These are phyloP conservation scores for Inonotus hispidus DNA, from an alignment of 1,284 basidiomycete genomes.

Conservation along the genomic window DNA sequence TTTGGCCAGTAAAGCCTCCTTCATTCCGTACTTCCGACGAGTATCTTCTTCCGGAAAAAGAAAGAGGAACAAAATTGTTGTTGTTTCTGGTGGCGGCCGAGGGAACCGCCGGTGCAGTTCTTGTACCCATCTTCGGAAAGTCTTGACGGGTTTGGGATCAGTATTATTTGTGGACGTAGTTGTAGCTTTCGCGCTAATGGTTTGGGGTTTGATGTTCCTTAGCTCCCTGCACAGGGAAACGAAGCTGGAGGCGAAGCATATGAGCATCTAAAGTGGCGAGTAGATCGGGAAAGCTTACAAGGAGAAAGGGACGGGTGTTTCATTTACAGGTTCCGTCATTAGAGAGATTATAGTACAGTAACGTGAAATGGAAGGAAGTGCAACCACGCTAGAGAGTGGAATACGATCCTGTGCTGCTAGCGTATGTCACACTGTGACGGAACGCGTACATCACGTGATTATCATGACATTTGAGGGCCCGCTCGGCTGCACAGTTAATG, in stretches of 20 bases:
- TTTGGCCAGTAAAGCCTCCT: constrained; percentile 60
- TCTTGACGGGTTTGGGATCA: constrained; percentile 31
- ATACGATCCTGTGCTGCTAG: neutral
- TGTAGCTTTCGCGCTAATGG: constrained; percentile 19
- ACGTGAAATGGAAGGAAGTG: neutral
- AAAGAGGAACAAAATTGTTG: constrained; percentile 57
- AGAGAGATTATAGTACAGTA: neutral
- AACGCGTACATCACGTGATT: neutral
- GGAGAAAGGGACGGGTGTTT: constrained; percentile 33
- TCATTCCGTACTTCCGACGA: constrained; percentile 65
- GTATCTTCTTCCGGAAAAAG: constrained; percentile 80
- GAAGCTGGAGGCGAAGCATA: constrained; percentile 32
- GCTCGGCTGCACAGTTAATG: no score
- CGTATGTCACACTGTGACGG: neutral
- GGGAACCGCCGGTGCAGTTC: constrained; percentile 38
- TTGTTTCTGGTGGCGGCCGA: constrained; percentile 43
- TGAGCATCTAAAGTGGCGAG: constrained; percentile 18
- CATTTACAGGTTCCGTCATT: neutral
- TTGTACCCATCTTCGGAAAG: constrained; percentile 44
- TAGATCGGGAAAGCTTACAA: constrained; percentile 32
- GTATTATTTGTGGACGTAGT: constrained; percentile 20
- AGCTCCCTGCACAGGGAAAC: constrained; percentile 41
- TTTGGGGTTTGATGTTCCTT: constrained; percentile 30
- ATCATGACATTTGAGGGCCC: no score
- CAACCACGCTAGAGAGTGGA: no score